phyloP scores from a whole-genome alignment of 345 rosid species.

The Moricandia moricandioides region DNA sequence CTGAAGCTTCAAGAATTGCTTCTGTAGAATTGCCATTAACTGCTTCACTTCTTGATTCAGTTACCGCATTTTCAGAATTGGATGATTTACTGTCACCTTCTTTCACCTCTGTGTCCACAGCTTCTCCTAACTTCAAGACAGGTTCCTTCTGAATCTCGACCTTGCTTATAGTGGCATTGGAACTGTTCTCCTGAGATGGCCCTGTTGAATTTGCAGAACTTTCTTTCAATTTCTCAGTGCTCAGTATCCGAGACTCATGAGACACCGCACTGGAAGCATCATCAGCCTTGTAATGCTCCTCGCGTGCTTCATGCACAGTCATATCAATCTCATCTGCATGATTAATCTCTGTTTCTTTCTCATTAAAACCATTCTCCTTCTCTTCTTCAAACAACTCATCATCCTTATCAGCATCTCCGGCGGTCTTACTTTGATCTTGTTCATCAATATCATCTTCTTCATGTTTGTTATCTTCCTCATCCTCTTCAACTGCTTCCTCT shows the following conservation, averaged over 20 bases:
- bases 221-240: conserved; percentile 44
- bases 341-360: conserved; percentile 40
- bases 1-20: conserved; percentile 31
- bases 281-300: conserved; percentile 78
- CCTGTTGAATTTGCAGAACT: conserved; percentile 41
- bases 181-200: conserved; percentile 26
- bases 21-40: conserved; percentile 25
- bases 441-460: conserved; percentile 45
- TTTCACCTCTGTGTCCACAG: conserved; percentile 30
- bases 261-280: conserved; percentile 98
- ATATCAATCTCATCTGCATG: conserved; percentile 40
- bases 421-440: conserved; percentile 47
- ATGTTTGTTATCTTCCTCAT: conserved; percentile 45
- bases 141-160: conserved; percentile 30
- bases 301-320: conserved; percentile 67
- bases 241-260: conserved; percentile 52
- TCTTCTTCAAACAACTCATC: conserved; percentile 57
- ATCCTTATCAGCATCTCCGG: conserved; percentile 45
- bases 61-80: conserved; percentile 13
- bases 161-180: conserved; percentile 25
- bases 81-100: conserved; percentile 21
- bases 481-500: conserved; percentile 45
- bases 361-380: conserved; percentile 30
- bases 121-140: conserved; percentile 33
- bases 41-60: conserved; percentile 39